A percentile compares a stretch with the other conserved stretches of the same genome.
These are phyloP conservation scores for Stromatinia cepivora DNA, from an alignment of 2,329 filamentous ascomycete species.

Conservation along the genomic window DNA sequence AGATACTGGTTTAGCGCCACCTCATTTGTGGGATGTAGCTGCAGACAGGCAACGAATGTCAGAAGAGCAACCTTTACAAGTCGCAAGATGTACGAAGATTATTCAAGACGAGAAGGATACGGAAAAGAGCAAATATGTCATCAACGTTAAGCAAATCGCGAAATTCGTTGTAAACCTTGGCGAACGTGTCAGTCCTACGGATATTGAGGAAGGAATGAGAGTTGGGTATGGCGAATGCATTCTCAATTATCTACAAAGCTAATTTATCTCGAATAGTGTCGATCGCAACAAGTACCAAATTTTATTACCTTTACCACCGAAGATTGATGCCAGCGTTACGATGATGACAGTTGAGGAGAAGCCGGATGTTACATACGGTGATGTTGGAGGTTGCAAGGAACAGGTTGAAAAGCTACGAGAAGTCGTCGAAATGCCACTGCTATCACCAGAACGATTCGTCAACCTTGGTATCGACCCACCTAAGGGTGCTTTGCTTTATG, in stretches of 20 bases:
- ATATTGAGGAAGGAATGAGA: constrained; percentile 99
- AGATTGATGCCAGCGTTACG: constrained; percentile 97
- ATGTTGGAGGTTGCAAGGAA: constrained; percentile 98
- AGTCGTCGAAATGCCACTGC: constrained; percentile 96
- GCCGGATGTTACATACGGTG: constrained; percentile 97
- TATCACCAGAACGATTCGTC: constrained; percentile 96
- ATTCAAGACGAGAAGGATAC: constrained; percentile 94
- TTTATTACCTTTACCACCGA: constrained; percentile 89
- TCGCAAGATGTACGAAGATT: constrained; percentile 98
- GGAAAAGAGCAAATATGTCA: constrained; percentile 99
- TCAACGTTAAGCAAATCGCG: constrained; percentile 99
- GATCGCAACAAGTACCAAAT: constrained; percentile 99
- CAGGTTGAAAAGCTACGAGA: constrained; percentile 99
- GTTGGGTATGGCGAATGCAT: constrained; percentile 62
- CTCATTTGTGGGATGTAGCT: constrained; percentile 97
- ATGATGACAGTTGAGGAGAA: constrained; percentile 99
- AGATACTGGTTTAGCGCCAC: constrained; percentile 95
- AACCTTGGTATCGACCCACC: constrained; percentile 98
- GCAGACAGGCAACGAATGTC: constrained; percentile 98
- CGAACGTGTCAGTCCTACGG: constrained; percentile 93
- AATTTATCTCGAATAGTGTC: constrained; percentile 54
- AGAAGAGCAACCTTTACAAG: constrained; percentile 96
- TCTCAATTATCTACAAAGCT: constrained; percentile 28
- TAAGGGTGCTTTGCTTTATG: constrained; percentile 95
- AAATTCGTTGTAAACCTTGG: constrained; percentile 99